phyloP scores from a whole-genome alignment of 352 stramenopile genomes.

The Pythium dissotocum region DNA sequence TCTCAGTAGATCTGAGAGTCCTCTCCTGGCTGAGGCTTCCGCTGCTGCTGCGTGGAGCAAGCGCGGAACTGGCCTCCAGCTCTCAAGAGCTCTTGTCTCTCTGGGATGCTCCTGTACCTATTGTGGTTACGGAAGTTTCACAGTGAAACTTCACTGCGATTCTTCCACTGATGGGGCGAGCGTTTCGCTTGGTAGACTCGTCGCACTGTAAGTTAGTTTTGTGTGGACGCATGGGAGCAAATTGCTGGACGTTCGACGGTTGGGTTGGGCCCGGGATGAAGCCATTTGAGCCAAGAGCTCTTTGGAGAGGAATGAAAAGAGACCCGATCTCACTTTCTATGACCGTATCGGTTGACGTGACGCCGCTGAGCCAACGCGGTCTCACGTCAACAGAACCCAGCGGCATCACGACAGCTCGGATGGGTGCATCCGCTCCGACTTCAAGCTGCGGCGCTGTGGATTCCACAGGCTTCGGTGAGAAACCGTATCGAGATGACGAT shows the following conservation, averaged over 20 bases:
- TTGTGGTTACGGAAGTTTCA: neutral
- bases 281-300: neutral
- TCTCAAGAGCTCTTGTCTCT: neutral
- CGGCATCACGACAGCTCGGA: neutral
- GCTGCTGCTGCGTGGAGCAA: neutral
- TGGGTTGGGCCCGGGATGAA: neutral
- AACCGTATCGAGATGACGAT: too few species aligned
- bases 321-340: neutral
- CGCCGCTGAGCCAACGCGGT: neutral
- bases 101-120: neutral
- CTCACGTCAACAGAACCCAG: constrained; percentile 1
- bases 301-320: neutral
- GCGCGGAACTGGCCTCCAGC: neutral
- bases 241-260: neutral
- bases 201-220: neutral
- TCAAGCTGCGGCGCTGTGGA: neutral
- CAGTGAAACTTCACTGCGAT: neutral
- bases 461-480: neutral
- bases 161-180: neutral
- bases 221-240: neutral
- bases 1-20: neutral
- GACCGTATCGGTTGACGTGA: neutral
- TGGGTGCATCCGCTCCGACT: neutral
- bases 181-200: neutral
- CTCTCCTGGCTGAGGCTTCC: too few species aligned